A percentile compares a stretch with the other conserved stretches of the same genome.
phyloP scores from a whole-genome alignment of 345 rosid species.

The Heritiera littoralis region DNA sequence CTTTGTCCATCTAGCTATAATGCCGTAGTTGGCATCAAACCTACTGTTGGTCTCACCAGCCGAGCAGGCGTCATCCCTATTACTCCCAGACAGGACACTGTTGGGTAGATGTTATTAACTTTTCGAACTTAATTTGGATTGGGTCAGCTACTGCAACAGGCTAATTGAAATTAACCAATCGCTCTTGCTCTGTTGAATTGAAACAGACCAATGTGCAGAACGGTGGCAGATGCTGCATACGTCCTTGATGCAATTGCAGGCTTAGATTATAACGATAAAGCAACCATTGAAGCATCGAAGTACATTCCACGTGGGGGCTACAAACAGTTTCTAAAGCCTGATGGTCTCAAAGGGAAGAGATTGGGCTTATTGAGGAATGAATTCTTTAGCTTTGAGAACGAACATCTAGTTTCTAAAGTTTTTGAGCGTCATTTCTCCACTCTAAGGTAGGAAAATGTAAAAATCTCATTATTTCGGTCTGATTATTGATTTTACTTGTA shows the following conservation, averaged over 20 bases:
- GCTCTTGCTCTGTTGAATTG: conserved; percentile 24
- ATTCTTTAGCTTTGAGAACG: conserved; percentile 23
- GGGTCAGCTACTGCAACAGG: neutral
- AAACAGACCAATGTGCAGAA: conserved; percentile 50
- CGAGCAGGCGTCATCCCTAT: conserved; percentile 68
- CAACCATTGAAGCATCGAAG: conserved; percentile 41
- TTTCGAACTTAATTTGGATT: neutral
- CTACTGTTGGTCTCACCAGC: conserved; percentile 74
- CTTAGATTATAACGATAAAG: conserved; percentile 36
- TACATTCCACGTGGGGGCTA: conserved; percentile 55
- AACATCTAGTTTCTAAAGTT: neutral
- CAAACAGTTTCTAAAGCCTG: conserved; percentile 43
- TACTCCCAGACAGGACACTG: conserved; percentile 56
- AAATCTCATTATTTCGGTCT: neutral
- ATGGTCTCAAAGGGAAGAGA: conserved; percentile 41
- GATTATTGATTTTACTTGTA: neutral
- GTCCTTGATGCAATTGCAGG: conserved; percentile 51
- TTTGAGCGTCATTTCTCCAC: conserved; percentile 37
- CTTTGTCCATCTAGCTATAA: conserved; percentile 54
- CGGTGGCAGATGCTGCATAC: conserved; percentile 45
- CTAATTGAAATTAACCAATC: neutral
- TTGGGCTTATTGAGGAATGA: conserved; percentile 34
- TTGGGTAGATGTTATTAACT: conserved; percentile 41
- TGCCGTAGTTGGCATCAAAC: conserved; percentile 67
- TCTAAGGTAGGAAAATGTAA: conserved; percentile 27